A percentile compares a stretch with the other conserved stretches of the same genome.
Evolutionary conservation across 2,329 filamentous ascomycete genomes (phyloP).

Genomic region (Exophiala calicioides): DNA sequence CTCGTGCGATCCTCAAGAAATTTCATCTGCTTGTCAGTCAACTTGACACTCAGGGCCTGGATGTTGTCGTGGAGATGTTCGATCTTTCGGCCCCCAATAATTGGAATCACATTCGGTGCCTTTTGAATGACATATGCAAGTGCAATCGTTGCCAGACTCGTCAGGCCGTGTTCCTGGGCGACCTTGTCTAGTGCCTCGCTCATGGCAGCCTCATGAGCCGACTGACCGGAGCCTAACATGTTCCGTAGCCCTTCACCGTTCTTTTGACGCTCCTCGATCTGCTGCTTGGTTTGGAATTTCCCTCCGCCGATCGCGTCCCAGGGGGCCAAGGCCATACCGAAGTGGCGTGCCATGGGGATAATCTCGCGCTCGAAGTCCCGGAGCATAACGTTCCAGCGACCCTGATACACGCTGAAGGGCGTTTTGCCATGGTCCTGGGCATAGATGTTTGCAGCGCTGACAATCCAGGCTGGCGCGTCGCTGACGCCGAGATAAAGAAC

Average conservation of each 20-base stretch:
- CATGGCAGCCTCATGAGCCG: slow-evolving; percentile 26
- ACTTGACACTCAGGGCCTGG: slow-evolving; percentile 58
- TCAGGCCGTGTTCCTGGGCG: slow-evolving; percentile 49
- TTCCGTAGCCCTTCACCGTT: slow-evolving; percentile 32
- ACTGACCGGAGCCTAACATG: slow-evolving; percentile 45
- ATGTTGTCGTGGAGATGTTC: slow-evolving; percentile 71
- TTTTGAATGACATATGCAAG: slow-evolving; percentile 75
- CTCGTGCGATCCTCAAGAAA: slow-evolving; percentile 55
- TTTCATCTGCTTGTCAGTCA: slow-evolving; percentile 56
- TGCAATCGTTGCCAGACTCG: slow-evolving; percentile 62
- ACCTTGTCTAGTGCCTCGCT: slow-evolving; percentile 34
- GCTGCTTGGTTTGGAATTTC: slow-evolving; percentile 52
- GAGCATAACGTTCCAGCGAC: slow-evolving; percentile 42
- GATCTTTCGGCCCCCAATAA: slow-evolving; percentile 69
- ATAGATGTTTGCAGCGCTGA: slow-evolving; percentile 43
- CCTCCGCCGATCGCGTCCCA: slow-evolving; percentile 62
- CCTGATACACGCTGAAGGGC: slow-evolving; percentile 42
- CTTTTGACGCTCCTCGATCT: slow-evolving; percentile 46
- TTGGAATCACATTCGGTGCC: slow-evolving; percentile 70
- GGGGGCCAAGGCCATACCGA: slow-evolving; percentile 54
- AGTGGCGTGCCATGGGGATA: slow-evolving; percentile 43
- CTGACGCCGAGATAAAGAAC: slow-evolving; percentile 46
- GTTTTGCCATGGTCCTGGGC: slow-evolving; percentile 43
- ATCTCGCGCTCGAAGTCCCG: slow-evolving; percentile 46
- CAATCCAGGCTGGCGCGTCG: slow-evolving; percentile 45